Conservation (phyloP, 2,329 filamentous ascomycete genomes). For the Cryphonectria parasitica region DNA sequence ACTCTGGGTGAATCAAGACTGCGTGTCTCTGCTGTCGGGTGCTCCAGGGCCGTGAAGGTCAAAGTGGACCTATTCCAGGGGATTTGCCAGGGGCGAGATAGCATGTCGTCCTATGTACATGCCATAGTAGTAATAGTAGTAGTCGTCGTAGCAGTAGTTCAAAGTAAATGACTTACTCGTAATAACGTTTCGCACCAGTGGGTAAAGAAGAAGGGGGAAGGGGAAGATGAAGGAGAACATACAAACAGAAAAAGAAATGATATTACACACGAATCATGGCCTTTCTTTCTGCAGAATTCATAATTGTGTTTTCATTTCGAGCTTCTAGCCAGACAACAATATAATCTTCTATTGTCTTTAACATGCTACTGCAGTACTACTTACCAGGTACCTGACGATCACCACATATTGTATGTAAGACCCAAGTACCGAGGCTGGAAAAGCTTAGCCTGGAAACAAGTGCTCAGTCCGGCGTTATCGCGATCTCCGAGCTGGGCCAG, state of each 20-base stretch:
- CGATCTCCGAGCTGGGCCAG: background rate
- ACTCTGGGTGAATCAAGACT: too few species aligned
- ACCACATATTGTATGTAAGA: too few species aligned
- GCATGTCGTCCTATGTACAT: background rate
- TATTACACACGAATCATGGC: background rate
- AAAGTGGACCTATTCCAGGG: background rate
- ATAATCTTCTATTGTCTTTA: too few species aligned
- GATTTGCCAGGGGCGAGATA: background rate
- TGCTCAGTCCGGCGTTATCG: background rate
- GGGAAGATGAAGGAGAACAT: too few species aligned
- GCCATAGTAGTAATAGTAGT: background rate
- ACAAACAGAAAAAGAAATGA: background rate
- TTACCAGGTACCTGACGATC: too few species aligned
- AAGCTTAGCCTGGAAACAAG: background rate
- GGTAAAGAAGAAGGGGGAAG: background rate
- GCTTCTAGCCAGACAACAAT: background rate
- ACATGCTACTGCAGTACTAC: background rate
- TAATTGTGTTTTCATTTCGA: background rate
- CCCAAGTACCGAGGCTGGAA: background rate
- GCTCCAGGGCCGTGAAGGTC: background rate
- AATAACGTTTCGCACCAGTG: background rate
- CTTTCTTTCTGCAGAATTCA: too few species aligned
- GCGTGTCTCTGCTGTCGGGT: too few species aligned
- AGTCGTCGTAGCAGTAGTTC: background rate
- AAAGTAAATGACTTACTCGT: background rate